These are phyloP conservation scores for Magnaporthales sp. DNA, from an alignment of 2,329 filamentous ascomycete genomes.

Conservation along the genomic window DNA sequence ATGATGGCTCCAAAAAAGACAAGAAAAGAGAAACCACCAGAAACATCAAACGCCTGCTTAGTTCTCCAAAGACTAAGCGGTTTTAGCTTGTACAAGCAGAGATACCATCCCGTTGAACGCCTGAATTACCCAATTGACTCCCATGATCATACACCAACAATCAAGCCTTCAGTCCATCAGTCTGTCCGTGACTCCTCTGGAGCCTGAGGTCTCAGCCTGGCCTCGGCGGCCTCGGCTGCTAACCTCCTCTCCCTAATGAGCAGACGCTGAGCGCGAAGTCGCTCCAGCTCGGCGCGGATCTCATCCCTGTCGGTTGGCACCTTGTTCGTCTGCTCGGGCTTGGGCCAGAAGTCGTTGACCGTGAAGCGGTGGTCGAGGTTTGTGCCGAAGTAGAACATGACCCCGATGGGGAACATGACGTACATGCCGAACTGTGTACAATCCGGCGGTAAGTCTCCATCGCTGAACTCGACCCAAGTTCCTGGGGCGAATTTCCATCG, in stretches of 20 bases:
- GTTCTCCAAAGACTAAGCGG: background rate
- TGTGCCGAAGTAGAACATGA: slow-evolving; percentile 99
- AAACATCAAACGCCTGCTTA: background rate
- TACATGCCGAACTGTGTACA: slow-evolving; percentile 82
- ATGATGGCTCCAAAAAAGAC: background rate
- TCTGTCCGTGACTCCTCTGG: slow-evolving; percentile 5
- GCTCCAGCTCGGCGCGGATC: slow-evolving; percentile 71
- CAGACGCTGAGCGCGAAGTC: slow-evolving; percentile 56
- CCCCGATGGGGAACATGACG: slow-evolving; percentile 95
- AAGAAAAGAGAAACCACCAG: background rate
- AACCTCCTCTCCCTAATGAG: slow-evolving; percentile 65
- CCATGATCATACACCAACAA: background rate
- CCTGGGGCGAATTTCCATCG: background rate
- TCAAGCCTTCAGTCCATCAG: background rate
- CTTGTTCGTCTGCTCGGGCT: slow-evolving; percentile 64
- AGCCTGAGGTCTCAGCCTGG: slow-evolving; percentile 11
- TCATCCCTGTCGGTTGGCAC: slow-evolving; percentile 73
- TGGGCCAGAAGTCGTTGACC: slow-evolving; percentile 91
- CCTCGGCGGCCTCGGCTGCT: slow-evolving; percentile 24
- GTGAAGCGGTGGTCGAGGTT: slow-evolving; percentile 91
- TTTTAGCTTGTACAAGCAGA: background rate
- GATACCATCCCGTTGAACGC: background rate
- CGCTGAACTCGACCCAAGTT: background rate
- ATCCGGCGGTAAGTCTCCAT: background rate
- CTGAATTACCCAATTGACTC: background rate